Evolutionary conservation across 1,139 yeast genomes (phyloP).

Genomic region (Taphrina flavorubra): DNA sequence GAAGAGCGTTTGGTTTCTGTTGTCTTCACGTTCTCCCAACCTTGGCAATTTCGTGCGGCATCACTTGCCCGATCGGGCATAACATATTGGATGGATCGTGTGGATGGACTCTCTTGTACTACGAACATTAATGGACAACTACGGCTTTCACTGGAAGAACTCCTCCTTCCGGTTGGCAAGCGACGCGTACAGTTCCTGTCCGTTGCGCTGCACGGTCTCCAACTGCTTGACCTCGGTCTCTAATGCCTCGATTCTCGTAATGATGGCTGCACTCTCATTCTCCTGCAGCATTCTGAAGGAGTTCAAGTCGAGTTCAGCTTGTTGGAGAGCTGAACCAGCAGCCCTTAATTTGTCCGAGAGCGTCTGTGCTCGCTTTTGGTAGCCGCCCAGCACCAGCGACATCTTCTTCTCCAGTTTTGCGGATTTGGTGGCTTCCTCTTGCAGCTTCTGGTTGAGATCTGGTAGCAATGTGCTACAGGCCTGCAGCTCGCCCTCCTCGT

Average conservation of each 20-base stretch:
- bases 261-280: slow-evolving; percentile 24
- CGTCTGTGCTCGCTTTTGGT: slow-evolving; percentile 45
- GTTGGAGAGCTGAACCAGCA: slow-evolving; percentile 39
- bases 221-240: slow-evolving; percentile 12
- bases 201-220: slow-evolving; percentile 11
- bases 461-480: slow-evolving; percentile 8
- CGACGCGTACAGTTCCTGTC: slow-evolving; percentile 23
- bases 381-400: slow-evolving; percentile 52
- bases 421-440: slow-evolving; percentile 49
- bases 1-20: background rate
- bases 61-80: background rate
- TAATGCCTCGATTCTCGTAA: slow-evolving; percentile 22
- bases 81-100: no score
- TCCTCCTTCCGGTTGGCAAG: slow-evolving; percentile 21
- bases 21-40: background rate
- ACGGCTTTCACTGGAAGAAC: background rate
- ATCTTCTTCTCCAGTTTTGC: slow-evolving; percentile 54
- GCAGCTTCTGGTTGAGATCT: slow-evolving; percentile 42
- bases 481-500: slow-evolving; percentile 2
- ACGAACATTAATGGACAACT: no score
- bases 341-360: slow-evolving; percentile 37
- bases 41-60: background rate
- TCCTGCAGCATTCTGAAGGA: slow-evolving; percentile 32
- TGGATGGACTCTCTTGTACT: no score
- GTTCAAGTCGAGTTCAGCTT: slow-evolving; percentile 28